Conservation (phyloP, 2,329 filamentous ascomycete species). For the Cephalotrichum gorgonifer region DNA sequence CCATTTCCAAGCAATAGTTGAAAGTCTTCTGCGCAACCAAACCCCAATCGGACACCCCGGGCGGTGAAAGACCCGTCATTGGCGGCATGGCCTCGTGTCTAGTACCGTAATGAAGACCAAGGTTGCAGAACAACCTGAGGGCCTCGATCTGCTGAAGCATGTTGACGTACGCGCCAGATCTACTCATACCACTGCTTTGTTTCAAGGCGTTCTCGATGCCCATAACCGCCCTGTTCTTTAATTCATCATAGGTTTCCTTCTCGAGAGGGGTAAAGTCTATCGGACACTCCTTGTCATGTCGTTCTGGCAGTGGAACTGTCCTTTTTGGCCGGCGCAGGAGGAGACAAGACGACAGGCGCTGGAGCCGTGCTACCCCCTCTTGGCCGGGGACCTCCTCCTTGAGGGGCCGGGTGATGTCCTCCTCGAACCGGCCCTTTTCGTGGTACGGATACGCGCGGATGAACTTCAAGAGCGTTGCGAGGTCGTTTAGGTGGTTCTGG, state of each 20-base stretch:
- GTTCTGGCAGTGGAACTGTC: constrained; percentile 25
- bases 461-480: constrained; percentile 31
- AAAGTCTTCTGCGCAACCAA: constrained; percentile 21
- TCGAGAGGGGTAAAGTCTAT: background rate
- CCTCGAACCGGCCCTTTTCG: constrained; percentile 24
- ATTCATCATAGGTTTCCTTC: background rate
- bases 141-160: constrained; percentile 33
- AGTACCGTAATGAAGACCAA: constrained; percentile 27
- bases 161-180: constrained; percentile 21
- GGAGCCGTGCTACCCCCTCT: constrained; percentile 26
- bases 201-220: constrained; percentile 23
- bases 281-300: constrained; percentile 18
- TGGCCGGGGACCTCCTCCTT: constrained; percentile 20
- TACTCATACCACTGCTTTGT: constrained; percentile 6
- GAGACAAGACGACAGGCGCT: constrained; percentile 24
- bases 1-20: constrained; percentile 19
- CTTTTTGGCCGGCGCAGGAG: constrained; percentile 27
- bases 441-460: constrained; percentile 29
- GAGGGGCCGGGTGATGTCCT: constrained; percentile 26
- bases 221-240: background rate
- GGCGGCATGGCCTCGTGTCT: constrained; percentile 15
- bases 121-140: constrained; percentile 33
- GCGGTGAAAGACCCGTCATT: background rate
- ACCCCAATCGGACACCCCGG: constrained; percentile 9
- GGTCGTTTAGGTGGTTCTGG: constrained; percentile 32